Conservation (phyloP, 2,329 filamentous ascomycete genomes). For the Trichophyton benhamiae region DNA sequence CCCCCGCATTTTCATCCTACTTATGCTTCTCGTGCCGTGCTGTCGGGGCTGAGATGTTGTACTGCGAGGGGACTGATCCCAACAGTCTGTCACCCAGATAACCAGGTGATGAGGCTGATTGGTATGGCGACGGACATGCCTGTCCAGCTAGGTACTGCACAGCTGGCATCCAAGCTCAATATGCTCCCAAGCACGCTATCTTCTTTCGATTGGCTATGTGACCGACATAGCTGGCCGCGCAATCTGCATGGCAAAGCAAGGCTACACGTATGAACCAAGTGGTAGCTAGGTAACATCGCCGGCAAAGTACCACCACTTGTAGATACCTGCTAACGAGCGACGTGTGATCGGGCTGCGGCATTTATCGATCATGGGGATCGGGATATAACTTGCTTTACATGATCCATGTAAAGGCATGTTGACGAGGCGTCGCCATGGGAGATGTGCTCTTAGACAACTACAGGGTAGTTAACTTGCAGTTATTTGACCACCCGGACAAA, state of each 20-base stretch:
- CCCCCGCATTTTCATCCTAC: not conserved
- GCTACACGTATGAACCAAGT: not conserved
- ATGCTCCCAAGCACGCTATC: not conserved
- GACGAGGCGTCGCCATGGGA: too few species aligned
- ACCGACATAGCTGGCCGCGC: not conserved
- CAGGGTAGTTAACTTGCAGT: not conserved
- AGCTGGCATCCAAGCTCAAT: not conserved
- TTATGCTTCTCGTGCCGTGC: not conserved
- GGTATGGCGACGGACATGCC: not conserved
- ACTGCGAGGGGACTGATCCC: not conserved
- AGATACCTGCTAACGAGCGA: not conserved
- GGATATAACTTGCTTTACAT: too few species aligned
- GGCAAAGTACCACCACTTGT: not conserved
- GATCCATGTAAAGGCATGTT: too few species aligned
- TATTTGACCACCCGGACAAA: not conserved
- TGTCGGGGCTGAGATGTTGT: not conserved
- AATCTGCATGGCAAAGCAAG: not conserved
- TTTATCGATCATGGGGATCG: not conserved
- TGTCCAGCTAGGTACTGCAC: not conserved
- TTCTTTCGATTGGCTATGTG: not conserved
- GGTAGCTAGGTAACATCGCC: not conserved
- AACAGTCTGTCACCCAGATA: not conserved
- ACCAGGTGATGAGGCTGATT: conserved; percentile 1
- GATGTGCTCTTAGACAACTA: too few species aligned
- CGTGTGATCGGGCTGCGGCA: not conserved